These are phyloP conservation scores for Chalciporus sphaerocephalus DNA, from an alignment of 768 basidiomycete species.

Conservation along the genomic window DNA sequence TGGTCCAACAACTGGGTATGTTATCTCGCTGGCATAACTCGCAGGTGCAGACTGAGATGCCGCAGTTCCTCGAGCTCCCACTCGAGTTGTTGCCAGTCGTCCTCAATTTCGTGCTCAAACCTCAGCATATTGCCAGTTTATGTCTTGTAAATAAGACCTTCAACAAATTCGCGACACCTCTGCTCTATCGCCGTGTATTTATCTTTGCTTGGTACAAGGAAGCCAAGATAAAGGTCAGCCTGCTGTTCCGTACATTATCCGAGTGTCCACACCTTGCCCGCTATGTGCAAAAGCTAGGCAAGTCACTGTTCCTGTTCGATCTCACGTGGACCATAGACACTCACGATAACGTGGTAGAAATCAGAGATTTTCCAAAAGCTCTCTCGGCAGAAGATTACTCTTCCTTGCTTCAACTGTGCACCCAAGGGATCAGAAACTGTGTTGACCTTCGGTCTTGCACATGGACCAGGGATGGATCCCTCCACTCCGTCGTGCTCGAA, in stretches of 20 bases:
- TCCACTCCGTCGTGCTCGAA: conserved; percentile 55
- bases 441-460: conserved; percentile 56
- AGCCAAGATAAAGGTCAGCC: conserved; percentile 53
- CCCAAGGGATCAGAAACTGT: conserved; percentile 57
- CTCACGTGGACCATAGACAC: not conserved
- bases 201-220: conserved; percentile 73
- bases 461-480: conserved; percentile 79
- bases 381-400: conserved; percentile 30
- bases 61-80: conserved; percentile 54
- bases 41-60: too few species aligned
- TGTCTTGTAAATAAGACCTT: conserved; percentile 61
- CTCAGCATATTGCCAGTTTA: conserved; percentile 46
- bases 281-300: conserved; percentile 57
- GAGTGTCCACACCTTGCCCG: conserved; percentile 51
- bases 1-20: not conserved
- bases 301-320: conserved; percentile 16
- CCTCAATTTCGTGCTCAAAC: conserved; percentile 45
- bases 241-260: conserved; percentile 60
- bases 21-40: not conserved
- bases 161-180: conserved; percentile 43
- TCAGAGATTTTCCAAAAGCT: conserved; percentile 69
- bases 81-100: conserved; percentile 60
- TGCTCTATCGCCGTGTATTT: conserved; percentile 54
- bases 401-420: conserved; percentile 38
- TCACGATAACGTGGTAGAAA: conserved; percentile 40